Evolutionary conservation across 1,284 basidiomycete species (phyloP), one percentile per base, ranked within the genome.

Genomic region (Leccinum cinnamomeum): DNA sequence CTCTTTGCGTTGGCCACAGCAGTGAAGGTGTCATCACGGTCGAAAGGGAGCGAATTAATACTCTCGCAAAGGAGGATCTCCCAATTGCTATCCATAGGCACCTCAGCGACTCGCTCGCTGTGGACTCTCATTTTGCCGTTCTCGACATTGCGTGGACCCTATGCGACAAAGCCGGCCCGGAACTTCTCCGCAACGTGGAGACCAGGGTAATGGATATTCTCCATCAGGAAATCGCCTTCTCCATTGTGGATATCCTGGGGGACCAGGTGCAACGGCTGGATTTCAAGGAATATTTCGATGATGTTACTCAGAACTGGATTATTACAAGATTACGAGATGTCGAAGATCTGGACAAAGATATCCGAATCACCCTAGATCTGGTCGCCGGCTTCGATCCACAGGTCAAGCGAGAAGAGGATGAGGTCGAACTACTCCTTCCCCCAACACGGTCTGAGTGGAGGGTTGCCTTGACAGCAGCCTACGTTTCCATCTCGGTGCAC

Each of bases 1-100:
- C 83, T 12, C 79, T 94, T 39, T 88, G 86, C 39, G 71, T 81
- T 28, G 81, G 83, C 37, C 79, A 79, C 46, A 73, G 79, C 20
- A 72, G 69, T 53, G 79, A 83, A 44, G 82, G 82, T 39, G 75
- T 91, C 37, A 72, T 93, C 44, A 76, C 94, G 25, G 78, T 93
- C 12, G 90, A 94, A 73, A 82, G 94, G 60, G 92, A 95, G 73
- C 87, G 94, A 20, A 79, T 90, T 11, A 85, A 87, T 2, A 77
- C 79, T 5, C 75, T 92, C 25, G 83, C 88, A 3, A 76, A 77
- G 14, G 86, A 91, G 70, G 92, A 95, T 72, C 75, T 86, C 50
- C 81, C 90, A 16, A 79, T 94, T 28, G 78, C 79, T 37, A 74
- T 89, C 35, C 83, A 86, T 48, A 77, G 82, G 56, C 75, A 74